These are phyloP conservation scores for Phylloboletellus chloephorus DNA, from an alignment of 1,284 basidiomycete species.

Conservation along the genomic window DNA sequence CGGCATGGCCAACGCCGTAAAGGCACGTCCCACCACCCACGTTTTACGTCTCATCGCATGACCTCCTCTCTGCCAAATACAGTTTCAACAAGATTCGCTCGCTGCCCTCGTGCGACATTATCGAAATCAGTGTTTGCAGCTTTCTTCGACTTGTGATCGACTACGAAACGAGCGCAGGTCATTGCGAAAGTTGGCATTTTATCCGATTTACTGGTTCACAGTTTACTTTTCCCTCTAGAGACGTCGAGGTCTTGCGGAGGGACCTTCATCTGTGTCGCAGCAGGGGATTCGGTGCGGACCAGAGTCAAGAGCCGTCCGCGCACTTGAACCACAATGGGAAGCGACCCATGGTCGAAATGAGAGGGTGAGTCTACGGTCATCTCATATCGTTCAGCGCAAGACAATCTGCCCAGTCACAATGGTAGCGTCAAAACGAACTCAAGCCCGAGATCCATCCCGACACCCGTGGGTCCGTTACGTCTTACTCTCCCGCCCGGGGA, in stretches of 20 bases:
- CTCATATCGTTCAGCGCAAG: constrained; percentile 14
- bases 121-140: constrained; percentile 38
- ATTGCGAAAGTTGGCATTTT: constrained; percentile 48
- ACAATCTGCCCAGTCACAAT: constrained; percentile 15
- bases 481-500: constrained; percentile 56
- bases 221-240: constrained; percentile 33
- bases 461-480: constrained; percentile 50
- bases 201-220: constrained; percentile 1
- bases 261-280: constrained; percentile 48
- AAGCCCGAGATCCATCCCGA: constrained; percentile 49
- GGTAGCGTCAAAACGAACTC: constrained; percentile 41
- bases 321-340: constrained; percentile 55
- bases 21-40: constrained; percentile 39
- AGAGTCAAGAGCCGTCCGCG: constrained; percentile 33
- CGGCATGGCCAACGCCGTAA: constrained; percentile 55
- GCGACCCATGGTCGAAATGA: constrained; percentile 46
- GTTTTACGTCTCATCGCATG: constrained; percentile 1
- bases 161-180: constrained; percentile 39
- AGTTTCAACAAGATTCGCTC: constrained; percentile 78
- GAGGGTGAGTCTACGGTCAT: constrained; percentile 39
- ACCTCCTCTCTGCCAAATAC: constrained; percentile 5
- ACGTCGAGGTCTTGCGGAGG: constrained; percentile 43
- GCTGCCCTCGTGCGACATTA: constrained; percentile 60
- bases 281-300: constrained; percentile 16
- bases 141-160: constrained; percentile 31